Base-by-base conservation (phyloP, 2,329 filamentous ascomycete species). In the Clarireedia sp. region DNA sequence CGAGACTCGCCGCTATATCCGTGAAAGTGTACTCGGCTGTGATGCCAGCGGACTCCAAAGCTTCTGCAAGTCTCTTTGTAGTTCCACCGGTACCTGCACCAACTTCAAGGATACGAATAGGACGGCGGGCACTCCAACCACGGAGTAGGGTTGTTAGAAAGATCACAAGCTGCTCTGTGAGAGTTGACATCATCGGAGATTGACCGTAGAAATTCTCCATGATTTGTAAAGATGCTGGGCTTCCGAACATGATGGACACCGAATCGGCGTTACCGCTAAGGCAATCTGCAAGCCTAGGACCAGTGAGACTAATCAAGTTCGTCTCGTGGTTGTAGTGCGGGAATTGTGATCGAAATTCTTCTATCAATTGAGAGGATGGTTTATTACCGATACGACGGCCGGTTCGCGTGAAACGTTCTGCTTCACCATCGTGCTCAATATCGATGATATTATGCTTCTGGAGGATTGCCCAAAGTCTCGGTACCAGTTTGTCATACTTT, bases 41-140 rank as follows among this genome's bases (percentile, higher is more conserved):
- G 3, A 21, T 19, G 14, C 38, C 54, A 47, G 14, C 7, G 17
- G 3, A 12, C 3, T 29, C 12, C 3, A 56, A n/a, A 2, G 29
- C 16, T 14, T 50, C 29, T 14, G 33, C 54, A 17, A 56, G 41
- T 3, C 43, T 17, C 29, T 19, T 45, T 5, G 54, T 56, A 7
- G 54, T 56, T 14, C 48, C 48, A 12, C 54, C 48, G 5, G 36
- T 40, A 12, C 54, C 78, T 9, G 78, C 78, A 64, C 78, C 76
- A 5, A 75, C 71, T 0, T 81, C 68, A 0, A 74, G 67, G 64
- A 51, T 51, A 12, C 23, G 19, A 43, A 51, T 26, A 17, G 43
- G 17, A 45, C 43, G 16, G 23, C 10, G 12, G 12, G n/a, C 17
- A 14, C 12, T 45, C 17, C 16, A n/a, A 16, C 17, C 17, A 17